These are phyloP conservation scores for Dianthus caryophyllus DNA, from an alignment of 148 eudicot species.

Conservation along the genomic window DNA sequence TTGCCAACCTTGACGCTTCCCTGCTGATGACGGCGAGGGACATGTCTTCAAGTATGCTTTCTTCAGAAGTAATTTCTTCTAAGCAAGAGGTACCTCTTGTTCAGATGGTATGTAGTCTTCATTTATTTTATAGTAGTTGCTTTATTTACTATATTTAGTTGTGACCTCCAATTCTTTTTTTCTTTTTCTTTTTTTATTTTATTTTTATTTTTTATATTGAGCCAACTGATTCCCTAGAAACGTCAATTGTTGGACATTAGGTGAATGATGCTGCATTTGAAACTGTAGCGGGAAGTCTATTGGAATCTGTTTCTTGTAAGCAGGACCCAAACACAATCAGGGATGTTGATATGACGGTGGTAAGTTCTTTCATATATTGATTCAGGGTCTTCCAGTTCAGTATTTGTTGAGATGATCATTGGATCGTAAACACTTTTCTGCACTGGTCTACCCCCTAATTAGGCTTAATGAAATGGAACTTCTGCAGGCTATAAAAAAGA, in stretches of 20 bases:
- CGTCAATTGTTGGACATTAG: conserved; percentile 21
- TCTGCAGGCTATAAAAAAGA: conserved; percentile 63
- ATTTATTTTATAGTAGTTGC: neutral
- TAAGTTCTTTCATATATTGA: conserved; percentile 16
- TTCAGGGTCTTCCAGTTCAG: neutral
- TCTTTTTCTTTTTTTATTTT: no score
- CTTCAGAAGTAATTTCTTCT: conserved; percentile 26
- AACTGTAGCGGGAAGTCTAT: conserved; percentile 14
- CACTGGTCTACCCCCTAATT: neutral
- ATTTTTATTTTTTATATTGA: no score
- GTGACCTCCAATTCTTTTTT: neutral
- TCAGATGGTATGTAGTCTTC: conserved; percentile 20
- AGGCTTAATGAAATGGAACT: conserved; percentile 1
- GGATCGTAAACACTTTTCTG: neutral
- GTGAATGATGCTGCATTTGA: conserved; percentile 24
- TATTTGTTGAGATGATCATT: neutral
- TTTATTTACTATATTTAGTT: neutral
- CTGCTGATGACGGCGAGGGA: conserved; percentile 29
- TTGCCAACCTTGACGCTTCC: conserved; percentile 58
- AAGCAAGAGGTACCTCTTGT: conserved; percentile 14
- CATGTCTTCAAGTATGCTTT: conserved; percentile 16
- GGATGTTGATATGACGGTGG: conserved; percentile 44
- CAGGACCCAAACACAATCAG: conserved; percentile 26
- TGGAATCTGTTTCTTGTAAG: conserved; percentile 22
- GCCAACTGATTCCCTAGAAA: neutral